phyloP scores from a whole-genome alignment of 345 rosid species.

The Citrus glauca region DNA sequence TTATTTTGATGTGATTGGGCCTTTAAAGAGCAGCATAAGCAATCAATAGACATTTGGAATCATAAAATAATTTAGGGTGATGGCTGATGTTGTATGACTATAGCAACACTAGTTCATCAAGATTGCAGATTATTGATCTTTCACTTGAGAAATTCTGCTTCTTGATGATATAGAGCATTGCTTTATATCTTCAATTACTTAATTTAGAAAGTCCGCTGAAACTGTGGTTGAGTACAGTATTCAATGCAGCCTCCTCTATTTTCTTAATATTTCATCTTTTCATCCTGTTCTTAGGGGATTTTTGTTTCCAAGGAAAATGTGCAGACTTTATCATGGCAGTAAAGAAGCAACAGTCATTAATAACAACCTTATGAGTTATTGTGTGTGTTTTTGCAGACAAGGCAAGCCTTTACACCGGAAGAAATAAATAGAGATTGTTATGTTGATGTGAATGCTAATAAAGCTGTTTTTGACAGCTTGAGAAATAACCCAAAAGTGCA shows the following conservation, averaged over 20 bases:
- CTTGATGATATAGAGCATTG: background rate
- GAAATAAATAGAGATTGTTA: conserved; percentile 69
- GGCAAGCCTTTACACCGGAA: conserved; percentile 68
- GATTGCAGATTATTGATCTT: background rate
- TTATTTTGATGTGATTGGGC: background rate
- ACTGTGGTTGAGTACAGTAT: background rate
- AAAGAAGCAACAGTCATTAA: background rate
- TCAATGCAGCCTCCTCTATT: background rate
- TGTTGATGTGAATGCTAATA: conserved; percentile 66
- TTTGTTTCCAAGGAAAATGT: background rate
- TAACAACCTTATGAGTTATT: background rate
- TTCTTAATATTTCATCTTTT: background rate
- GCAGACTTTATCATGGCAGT: background rate
- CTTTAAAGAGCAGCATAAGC: background rate
- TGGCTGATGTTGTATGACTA: background rate
- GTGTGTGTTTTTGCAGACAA: conserved; percentile 42
- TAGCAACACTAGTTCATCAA: background rate
- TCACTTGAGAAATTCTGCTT: background rate
- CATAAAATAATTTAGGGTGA: background rate
- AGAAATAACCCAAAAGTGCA: conserved; percentile 68
- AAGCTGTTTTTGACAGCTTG: conserved; percentile 81
- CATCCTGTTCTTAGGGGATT: background rate
- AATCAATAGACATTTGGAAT: background rate
- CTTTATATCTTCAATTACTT: background rate
- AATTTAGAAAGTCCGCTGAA: background rate